Percentiles rank a stretch among this genome's conserved stretches.
Conservation (phyloP, 2,329 filamentous ascomycete species). For the Botrytis galanthina region DNA sequence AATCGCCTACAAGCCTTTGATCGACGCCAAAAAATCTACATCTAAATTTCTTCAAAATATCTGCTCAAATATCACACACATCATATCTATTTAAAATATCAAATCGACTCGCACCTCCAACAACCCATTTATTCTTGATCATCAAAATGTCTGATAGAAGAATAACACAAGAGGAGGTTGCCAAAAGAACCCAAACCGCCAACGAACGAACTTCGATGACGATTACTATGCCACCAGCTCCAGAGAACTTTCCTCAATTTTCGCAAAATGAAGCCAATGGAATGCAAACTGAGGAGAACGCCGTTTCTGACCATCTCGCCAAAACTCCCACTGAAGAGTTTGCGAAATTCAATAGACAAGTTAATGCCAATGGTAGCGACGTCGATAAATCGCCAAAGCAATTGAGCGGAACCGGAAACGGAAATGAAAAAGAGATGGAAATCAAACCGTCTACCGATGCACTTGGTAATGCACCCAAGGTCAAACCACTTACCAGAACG, state of each 20-base stretch:
- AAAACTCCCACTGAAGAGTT: not conserved
- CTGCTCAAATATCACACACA: not conserved
- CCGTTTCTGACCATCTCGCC: not conserved
- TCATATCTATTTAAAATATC: not conserved
- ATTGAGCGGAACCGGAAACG: not conserved
- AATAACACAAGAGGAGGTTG: not conserved
- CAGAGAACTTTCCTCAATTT: not conserved
- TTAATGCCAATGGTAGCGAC: not conserved
- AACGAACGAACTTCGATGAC: not conserved
- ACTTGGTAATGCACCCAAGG: not conserved
- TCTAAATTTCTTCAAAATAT: not conserved
- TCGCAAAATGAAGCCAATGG: not conserved
- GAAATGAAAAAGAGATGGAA: not conserved
- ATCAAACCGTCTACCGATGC: not conserved
- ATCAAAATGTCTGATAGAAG: not conserved
- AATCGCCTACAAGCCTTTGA: not conserved
- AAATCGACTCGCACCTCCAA: not conserved
- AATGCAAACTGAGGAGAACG: not conserved
- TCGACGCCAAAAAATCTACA: not conserved
- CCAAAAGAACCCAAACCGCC: not conserved
- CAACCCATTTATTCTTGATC: not conserved
- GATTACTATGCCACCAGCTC: not conserved
- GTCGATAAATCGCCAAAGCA: not conserved
- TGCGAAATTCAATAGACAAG: not conserved
- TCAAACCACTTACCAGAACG: accelerated